Evolutionary conservation across 345 rosid species (phyloP), one percentile per base, ranked within the genome.

Genomic region (Eucalyptus polybractea): DNA sequence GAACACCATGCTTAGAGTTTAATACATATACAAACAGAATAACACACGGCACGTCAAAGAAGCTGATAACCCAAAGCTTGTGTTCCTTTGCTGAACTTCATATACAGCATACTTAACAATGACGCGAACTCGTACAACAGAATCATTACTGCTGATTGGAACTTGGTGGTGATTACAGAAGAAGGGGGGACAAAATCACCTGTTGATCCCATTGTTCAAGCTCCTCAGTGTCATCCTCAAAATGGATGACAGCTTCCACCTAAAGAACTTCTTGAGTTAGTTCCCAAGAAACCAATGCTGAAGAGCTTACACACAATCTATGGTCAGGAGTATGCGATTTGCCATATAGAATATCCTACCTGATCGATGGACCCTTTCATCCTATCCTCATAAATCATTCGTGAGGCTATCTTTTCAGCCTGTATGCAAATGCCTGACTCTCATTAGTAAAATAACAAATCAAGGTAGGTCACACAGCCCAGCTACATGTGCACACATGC

Each of bases 361-460:
- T 97, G 99, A 92, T 97, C 99, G 86, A 97, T 97, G 13, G 98
- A 96, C 88, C 99, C 99, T 90, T 96, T 96, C 99, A 97, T 98
- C 93, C 97, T 95, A 90, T 98, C 99, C 92, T 98, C 97, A 6
- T 90, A 94, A 90, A 98, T 98, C 99, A 98, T 98, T 91, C 97
- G 95, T 88, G 99, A 96, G 83, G 99, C 99, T 90, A 97, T 98
- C 97, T 98, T 98, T 94, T 97, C 99, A 65, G 99, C 99, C 99
- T 96, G 93, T 42, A 90, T 86, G 62, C 67, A 88, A 49, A 54
- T 25, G 42, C 31, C 5, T 31, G 4, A 42, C 37, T 47, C 25
- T 31, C n/a, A 51, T 21, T 50, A 31, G 3, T 17, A 88, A 50
- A 72, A 37, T 80, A 15, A 13, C 16, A 37, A 72, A 47, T 62